phyloP scores from a whole-genome alignment of 768 basidiomycete genomes.

The Tephrocybe rancida region DNA sequence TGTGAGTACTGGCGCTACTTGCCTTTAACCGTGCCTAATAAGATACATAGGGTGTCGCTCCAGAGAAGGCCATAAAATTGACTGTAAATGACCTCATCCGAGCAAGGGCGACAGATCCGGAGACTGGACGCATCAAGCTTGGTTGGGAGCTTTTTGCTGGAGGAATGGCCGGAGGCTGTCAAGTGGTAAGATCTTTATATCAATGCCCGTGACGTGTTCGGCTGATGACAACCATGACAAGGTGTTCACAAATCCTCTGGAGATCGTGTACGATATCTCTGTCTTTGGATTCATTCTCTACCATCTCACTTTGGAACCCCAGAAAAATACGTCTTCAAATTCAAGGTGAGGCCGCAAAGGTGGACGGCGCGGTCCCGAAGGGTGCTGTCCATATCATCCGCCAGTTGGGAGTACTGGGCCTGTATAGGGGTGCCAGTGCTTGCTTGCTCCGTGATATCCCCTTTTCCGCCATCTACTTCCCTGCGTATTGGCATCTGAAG shows the following conservation, averaged over 20 bases:
- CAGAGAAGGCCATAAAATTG: conserved; percentile 97
- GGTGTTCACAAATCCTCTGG: conserved; percentile 97
- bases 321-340: conserved; percentile 94
- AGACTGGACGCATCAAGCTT: conserved; percentile 93
- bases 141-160: conserved; percentile 92
- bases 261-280: conserved; percentile 75
- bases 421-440: conserved; percentile 92
- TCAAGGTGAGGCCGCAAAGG: conserved; percentile 93
- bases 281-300: conserved; percentile 1
- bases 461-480: conserved; percentile 93
- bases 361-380: conserved; percentile 76
- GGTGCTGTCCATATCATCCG: conserved; percentile 93
- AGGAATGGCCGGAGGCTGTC: conserved; percentile 92
- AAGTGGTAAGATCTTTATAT: conserved; percentile 71
- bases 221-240: conserved; percentile 31
- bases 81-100: conserved; percentile 95
- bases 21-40: background rate
- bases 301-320: conserved; percentile 13
- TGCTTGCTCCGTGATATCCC: conserved; percentile 96
- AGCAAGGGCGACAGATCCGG: conserved; percentile 83
- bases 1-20: conserved; percentile 42
- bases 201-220: background rate
- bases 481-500: conserved; percentile 87
- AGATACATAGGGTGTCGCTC: conserved; percentile 78
- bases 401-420: conserved; percentile 87